Conservation (phyloP, 2,329 filamentous ascomycete genomes). For the Helminthosporium solani region DNA sequence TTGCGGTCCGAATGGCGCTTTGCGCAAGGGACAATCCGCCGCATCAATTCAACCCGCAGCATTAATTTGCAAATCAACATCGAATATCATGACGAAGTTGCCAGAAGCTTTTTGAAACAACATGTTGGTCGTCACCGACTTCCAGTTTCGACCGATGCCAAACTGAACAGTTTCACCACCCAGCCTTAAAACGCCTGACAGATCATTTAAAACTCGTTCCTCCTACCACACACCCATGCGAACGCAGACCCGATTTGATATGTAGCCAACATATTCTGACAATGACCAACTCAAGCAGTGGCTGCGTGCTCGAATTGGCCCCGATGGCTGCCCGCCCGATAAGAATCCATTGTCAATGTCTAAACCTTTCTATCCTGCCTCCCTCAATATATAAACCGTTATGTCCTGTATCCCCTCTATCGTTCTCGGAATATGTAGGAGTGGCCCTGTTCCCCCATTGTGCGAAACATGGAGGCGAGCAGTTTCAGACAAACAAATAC, state of each 20-base stretch:
- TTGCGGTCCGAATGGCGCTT: neutral
- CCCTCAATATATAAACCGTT: too few species aligned
- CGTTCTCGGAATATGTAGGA: neutral
- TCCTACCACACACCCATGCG: neutral
- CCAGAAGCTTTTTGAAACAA: neutral
- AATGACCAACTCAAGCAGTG: neutral
- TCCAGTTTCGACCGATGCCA: conserved; percentile 10
- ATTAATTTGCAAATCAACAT: neutral
- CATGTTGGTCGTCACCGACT: neutral
- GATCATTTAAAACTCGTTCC: conserved; percentile 2
- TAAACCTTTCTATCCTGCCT: too few species aligned
- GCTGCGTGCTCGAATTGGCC: neutral
- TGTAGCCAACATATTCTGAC: neutral
- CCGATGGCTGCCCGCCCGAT: neutral
- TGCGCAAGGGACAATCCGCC: neutral
- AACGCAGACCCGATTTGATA: neutral
- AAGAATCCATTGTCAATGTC: too few species aligned
- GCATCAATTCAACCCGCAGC: neutral
- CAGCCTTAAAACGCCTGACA: conserved; percentile 13
- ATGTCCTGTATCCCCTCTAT: neutral
- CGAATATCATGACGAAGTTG: neutral
- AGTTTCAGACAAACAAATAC: neutral
- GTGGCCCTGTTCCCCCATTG: neutral
- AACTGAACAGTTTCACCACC: conserved; percentile 29
- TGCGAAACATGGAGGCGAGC: neutral